A percentile compares a stretch with the other conserved stretches of the same genome.
phyloP scores from a whole-genome alignment of 2,329 filamentous ascomycete species.

The Monosporascus sp. region DNA sequence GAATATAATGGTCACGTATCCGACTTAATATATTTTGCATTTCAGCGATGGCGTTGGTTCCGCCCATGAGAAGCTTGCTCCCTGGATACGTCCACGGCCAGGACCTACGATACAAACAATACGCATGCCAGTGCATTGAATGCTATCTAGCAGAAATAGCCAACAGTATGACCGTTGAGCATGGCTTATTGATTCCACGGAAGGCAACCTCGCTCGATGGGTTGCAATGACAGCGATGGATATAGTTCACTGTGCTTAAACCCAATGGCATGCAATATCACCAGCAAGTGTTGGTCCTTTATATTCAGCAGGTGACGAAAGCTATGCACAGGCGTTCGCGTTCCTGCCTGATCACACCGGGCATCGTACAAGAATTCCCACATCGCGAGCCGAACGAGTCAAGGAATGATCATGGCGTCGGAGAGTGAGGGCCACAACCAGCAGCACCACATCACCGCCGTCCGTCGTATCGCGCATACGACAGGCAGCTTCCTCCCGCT shows the following conservation, averaged over 20 bases:
- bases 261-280: background rate
- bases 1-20: background rate
- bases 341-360: too few relatives aligned
- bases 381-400: background rate
- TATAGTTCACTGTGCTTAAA: background rate
- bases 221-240: background rate
- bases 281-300: background rate
- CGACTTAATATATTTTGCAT: slow-evolving; percentile 25
- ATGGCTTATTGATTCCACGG: background rate
- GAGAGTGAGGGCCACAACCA: too few relatives aligned
- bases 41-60: background rate
- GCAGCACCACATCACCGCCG: too few relatives aligned
- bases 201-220: background rate
- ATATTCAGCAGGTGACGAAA: too few relatives aligned
- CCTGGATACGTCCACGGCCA: background rate
- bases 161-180: background rate
- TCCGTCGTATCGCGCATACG: too few relatives aligned
- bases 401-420: too few relatives aligned
- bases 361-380: background rate
- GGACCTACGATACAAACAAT: too few relatives aligned
- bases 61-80: background rate
- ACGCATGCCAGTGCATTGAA: background rate
- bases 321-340: too few relatives aligned
- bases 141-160: background rate
- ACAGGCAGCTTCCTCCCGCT: too few relatives aligned